phyloP scores from a whole-genome alignment of 2,329 filamentous ascomycete species.

The Arthrobotrys musiformis region DNA sequence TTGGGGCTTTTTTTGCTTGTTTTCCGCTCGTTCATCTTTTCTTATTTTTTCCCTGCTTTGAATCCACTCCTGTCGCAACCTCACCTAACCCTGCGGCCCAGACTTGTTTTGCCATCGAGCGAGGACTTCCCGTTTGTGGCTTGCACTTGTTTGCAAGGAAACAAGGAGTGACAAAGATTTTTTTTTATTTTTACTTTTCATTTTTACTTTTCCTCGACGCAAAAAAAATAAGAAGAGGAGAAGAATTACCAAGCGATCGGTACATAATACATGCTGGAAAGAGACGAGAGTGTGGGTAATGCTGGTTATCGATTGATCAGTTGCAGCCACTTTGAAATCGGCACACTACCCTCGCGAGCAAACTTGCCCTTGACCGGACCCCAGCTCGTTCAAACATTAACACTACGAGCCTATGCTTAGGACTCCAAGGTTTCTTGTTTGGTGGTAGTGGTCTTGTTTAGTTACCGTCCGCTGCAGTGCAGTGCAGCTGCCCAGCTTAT shows the following conservation, averaged over 20 bases:
- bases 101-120: conserved; percentile 56
- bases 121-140: conserved; percentile 56
- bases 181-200: too few relatives aligned
- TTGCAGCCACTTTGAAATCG: conserved; percentile 16
- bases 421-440: conserved; percentile 16
- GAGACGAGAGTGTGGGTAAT: neutral
- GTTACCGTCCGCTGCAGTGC: conserved; percentile 42
- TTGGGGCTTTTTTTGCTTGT: conserved; percentile 26
- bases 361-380: conserved; percentile 13
- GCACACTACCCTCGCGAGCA: conserved; percentile 19
- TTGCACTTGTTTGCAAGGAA: conserved; percentile 55
- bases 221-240: neutral
- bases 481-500: conserved; percentile 52
- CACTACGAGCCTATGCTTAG: conserved; percentile 30
- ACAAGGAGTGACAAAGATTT: conserved; percentile 24
- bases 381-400: conserved; percentile 23
- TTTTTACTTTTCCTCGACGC: conserved; percentile 5
- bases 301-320: conserved; percentile 9
- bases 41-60: conserved; percentile 43
- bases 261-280: neutral
- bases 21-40: conserved; percentile 11
- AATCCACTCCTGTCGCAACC: conserved; percentile 55
- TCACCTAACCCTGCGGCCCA: conserved; percentile 52
- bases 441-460: conserved; percentile 43
- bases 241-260: neutral